Conservation (phyloP, 2,329 filamentous ascomycete species). For the Reticulascus tulasneorum region DNA sequence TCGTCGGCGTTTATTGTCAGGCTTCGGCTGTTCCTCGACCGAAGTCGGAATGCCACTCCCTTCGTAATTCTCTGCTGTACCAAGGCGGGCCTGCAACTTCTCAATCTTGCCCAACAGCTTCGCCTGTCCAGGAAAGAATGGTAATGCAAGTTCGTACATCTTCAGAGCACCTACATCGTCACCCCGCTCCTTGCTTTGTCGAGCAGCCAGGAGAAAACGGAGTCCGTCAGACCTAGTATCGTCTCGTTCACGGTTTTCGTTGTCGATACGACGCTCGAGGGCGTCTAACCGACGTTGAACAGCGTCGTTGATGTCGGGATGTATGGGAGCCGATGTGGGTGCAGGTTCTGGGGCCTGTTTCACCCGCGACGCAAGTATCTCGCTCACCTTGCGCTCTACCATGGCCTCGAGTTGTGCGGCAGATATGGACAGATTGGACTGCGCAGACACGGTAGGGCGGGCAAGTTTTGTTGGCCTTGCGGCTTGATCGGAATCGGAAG, state of each 20-base stretch:
- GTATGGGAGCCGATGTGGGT: conserved; percentile 26
- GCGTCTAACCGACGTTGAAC: conserved; percentile 78
- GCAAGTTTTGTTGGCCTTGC: conserved; percentile 46
- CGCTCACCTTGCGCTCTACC: conserved; percentile 86
- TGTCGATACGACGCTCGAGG: conserved; percentile 79
- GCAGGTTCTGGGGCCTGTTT: conserved; percentile 48
- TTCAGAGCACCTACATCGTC: conserved; percentile 74
- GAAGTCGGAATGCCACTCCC: background rate
- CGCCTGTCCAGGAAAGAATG: conserved; percentile 80
- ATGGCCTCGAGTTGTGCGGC: conserved; percentile 81
- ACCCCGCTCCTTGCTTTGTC: conserved; percentile 81
- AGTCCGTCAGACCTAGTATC: conserved; percentile 78
- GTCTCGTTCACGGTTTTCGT: conserved; percentile 51
- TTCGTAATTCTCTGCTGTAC: conserved; percentile 19
- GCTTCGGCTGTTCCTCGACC: conserved; percentile 5
- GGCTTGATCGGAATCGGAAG: conserved; percentile 33
- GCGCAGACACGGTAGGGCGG: conserved; percentile 21
- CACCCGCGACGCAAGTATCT: conserved; percentile 77
- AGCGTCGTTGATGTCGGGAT: conserved; percentile 64
- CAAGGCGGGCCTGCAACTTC: conserved; percentile 52
- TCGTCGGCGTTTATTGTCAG: conserved; percentile 18
- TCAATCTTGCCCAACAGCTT: conserved; percentile 72
- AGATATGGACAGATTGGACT: conserved; percentile 48
- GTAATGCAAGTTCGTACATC: conserved; percentile 81
- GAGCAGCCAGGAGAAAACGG: conserved; percentile 82